Conservation (phyloP, 2,329 filamentous ascomycete genomes). For the Penicillium sp. region DNA sequence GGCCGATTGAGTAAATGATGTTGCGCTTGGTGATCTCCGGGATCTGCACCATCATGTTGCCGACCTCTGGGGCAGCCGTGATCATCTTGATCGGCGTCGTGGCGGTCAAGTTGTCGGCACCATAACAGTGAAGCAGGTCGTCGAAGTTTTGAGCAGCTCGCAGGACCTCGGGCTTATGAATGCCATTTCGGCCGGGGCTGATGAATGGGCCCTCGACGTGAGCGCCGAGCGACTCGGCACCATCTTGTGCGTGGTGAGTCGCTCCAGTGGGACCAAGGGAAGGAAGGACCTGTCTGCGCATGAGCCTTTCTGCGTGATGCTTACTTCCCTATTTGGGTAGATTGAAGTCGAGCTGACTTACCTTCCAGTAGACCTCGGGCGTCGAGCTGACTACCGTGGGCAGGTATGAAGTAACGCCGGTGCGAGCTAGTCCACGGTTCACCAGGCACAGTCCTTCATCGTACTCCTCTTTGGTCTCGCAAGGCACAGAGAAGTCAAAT, state of each 20-base stretch:
- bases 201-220: constrained; percentile 92
- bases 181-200: constrained; percentile 76
- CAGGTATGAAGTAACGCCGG: constrained; percentile 82
- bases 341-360: constrained; percentile 27
- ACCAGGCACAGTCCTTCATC: constrained; percentile 68
- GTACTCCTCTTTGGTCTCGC: constrained; percentile 63
- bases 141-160: constrained; percentile 60
- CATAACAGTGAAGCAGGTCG: constrained; percentile 59
- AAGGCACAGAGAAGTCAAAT: constrained; percentile 85
- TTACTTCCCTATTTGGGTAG: neutral
- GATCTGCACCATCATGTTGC: constrained; percentile 67
- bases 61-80: constrained; percentile 80
- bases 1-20: constrained; percentile 77
- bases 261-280: constrained; percentile 70
- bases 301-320: neutral
- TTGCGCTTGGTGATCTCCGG: constrained; percentile 61
- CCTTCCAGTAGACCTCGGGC: constrained; percentile 77
- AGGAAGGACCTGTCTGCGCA: constrained; percentile 56
- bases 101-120: constrained; percentile 60
- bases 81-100: constrained; percentile 65
- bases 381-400: constrained; percentile 75
- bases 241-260: constrained; percentile 59
- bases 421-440: constrained; percentile 69
- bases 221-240: constrained; percentile 82
- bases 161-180: constrained; percentile 74